Conservation (phyloP, 345 rosid genomes). For the Turritis glabra region DNA sequence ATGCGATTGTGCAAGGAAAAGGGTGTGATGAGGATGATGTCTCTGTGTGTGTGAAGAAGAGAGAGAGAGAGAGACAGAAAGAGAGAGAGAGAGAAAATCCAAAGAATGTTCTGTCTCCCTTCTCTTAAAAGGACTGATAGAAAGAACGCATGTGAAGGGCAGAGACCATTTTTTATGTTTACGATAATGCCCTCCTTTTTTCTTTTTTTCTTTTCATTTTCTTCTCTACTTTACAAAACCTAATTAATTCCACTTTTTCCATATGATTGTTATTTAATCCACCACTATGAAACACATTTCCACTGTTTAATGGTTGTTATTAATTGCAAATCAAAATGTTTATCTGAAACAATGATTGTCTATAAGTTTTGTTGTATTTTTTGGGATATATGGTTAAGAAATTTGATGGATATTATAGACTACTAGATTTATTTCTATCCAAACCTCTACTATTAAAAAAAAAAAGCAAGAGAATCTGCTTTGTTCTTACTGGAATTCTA, state of each 20-base stretch:
- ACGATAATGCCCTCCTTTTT: slow-evolving; percentile 40
- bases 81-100: slow-evolving; percentile 40
- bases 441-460: neutral
- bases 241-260: neutral
- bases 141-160: slow-evolving; percentile 50
- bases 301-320: slow-evolving; percentile 1
- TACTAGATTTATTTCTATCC: slow-evolving; percentile 3
- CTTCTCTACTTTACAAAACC: neutral
- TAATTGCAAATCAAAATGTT: neutral
- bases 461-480: neutral
- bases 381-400: neutral
- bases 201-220: neutral
- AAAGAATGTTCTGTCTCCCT: slow-evolving; percentile 49
- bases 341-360: neutral
- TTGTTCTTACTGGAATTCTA: neutral
- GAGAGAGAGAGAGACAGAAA: slow-evolving; percentile 30
- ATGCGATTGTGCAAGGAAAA: slow-evolving; percentile 25
- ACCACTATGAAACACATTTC: neutral
- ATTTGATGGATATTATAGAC: neutral
- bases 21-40: slow-evolving; percentile 44
- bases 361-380: neutral
- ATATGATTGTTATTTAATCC: neutral
- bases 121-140: slow-evolving; percentile 40
- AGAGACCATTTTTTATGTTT: slow-evolving; percentile 28
- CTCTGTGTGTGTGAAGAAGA: slow-evolving; percentile 28